Conservation (phyloP, 2,329 filamentous ascomycete species). For the Penicillium sp. region DNA sequence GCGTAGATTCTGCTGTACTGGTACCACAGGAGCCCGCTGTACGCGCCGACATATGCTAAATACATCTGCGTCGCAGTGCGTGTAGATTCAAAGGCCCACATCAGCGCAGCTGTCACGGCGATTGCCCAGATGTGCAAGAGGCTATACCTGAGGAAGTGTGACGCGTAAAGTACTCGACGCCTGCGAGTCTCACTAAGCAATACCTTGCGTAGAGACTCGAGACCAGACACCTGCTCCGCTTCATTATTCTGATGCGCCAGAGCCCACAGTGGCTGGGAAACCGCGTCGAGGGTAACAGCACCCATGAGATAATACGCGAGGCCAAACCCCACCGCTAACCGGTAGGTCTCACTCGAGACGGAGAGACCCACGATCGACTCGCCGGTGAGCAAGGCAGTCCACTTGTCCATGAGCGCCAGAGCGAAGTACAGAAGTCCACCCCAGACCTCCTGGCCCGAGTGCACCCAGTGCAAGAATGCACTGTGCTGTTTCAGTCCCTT, state of each 20-base stretch:
- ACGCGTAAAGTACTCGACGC: not conserved
- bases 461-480: slow-evolving; percentile 61
- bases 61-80: not conserved
- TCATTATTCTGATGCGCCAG: not conserved
- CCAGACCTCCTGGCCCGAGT: slow-evolving; percentile 58
- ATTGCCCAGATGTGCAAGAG: not conserved
- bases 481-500: slow-evolving; percentile 61
- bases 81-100: not conserved
- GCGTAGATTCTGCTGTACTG: not conserved
- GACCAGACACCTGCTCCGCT: not conserved
- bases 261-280: slow-evolving; percentile 28
- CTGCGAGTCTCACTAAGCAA: not conserved
- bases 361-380: slow-evolving; percentile 47
- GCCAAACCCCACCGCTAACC: slow-evolving; percentile 57
- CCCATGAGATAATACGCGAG: slow-evolving; percentile 61
- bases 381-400: slow-evolving; percentile 55
- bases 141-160: not conserved
- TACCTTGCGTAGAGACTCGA: not conserved
- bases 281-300: slow-evolving; percentile 59
- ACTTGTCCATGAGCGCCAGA: slow-evolving; percentile 60
- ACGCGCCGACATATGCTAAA: not conserved
- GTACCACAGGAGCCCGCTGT: not conserved
- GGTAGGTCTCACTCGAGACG: slow-evolving; percentile 41
- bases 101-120: not conserved
- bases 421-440: slow-evolving; percentile 60